These are phyloP conservation scores for Botrytis galanthina DNA, from an alignment of 2,329 filamentous ascomycete genomes.

Conservation along the genomic window DNA sequence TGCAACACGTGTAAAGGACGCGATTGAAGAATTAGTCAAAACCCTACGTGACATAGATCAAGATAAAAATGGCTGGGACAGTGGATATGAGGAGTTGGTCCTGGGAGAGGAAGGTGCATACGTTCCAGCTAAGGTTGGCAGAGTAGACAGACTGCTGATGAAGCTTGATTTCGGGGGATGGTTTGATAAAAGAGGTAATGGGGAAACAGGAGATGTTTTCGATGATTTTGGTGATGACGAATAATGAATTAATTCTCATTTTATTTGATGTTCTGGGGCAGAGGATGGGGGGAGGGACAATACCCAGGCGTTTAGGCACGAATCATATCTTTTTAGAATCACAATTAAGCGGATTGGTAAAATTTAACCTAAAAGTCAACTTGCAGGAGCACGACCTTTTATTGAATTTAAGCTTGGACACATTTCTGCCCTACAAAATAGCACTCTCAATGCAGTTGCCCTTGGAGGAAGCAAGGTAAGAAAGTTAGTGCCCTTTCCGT, in stretches of 20 bases:
- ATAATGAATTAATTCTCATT: slow-evolving; percentile 1
- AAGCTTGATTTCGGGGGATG: slow-evolving; percentile 65
- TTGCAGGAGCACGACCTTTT: not conserved
- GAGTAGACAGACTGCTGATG: slow-evolving; percentile 84
- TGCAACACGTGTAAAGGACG: slow-evolving; percentile 62
- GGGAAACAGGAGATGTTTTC: slow-evolving; percentile 27
- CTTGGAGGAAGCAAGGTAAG: not conserved
- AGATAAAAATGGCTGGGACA: slow-evolving; percentile 36
- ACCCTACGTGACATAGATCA: slow-evolving; percentile 56
- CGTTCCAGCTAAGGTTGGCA: slow-evolving; percentile 69
- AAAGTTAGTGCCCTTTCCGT: not conserved
- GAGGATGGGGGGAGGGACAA: not conserved
- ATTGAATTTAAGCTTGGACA: not conserved
- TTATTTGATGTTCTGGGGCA: not conserved
- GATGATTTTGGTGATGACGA: slow-evolving; percentile 29
- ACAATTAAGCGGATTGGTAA: not conserved
- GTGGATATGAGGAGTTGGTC: slow-evolving; percentile 39
- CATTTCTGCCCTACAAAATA: not conserved
- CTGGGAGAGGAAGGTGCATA: slow-evolving; percentile 53
- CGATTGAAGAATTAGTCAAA: slow-evolving; percentile 61
- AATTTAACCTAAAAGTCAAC: not conserved
- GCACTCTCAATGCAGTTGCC: not conserved
- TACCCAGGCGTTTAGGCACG: slow-evolving; percentile 6
- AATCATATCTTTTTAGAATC: not conserved
- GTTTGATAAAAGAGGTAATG: slow-evolving; percentile 33